Evolutionary conservation across 352 stramenopile species (phyloP).

Genomic region (Globisporangium apiculatum): DNA sequence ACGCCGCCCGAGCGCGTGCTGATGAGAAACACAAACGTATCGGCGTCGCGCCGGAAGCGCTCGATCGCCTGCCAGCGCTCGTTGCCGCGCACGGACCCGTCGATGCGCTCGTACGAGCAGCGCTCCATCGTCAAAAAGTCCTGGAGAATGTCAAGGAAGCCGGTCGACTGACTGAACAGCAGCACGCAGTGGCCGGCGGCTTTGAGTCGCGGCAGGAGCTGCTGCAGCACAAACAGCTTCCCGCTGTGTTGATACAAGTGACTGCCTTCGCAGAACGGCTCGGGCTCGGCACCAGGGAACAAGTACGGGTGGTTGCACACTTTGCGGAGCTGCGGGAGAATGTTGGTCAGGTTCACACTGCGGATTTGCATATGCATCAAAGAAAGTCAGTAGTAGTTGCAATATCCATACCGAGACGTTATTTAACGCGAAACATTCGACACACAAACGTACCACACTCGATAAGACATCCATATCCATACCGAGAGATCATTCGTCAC

Average conservation of each 20-base stretch:
- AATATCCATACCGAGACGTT: too few relatives aligned
- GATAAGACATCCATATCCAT: too few relatives aligned
- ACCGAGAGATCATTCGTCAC: too few relatives aligned
- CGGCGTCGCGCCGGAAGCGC: slow-evolving; percentile 72
- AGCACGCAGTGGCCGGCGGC: slow-evolving; percentile 79
- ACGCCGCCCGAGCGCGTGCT: slow-evolving; percentile 67
- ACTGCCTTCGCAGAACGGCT: slow-evolving; percentile 63
- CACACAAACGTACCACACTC: too few relatives aligned
- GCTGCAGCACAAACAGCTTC: slow-evolving; percentile 82
- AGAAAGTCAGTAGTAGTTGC: neutral
- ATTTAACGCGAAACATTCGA: too few relatives aligned
- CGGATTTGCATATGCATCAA: neutral
- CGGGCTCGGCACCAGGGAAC: slow-evolving; percentile 73
- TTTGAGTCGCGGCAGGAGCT: slow-evolving; percentile 72
- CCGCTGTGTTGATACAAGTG: slow-evolving; percentile 75
- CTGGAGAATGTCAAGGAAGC: slow-evolving; percentile 75
- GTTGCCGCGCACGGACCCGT: slow-evolving; percentile 67
- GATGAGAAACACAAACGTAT: slow-evolving; percentile 87
- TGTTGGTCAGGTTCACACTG: slow-evolving; percentile 91
- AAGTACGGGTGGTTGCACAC: slow-evolving; percentile 90
- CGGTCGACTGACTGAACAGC: slow-evolving; percentile 73
- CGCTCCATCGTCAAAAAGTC: slow-evolving; percentile 71
- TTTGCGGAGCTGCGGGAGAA: slow-evolving; percentile 92
- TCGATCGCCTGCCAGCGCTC: slow-evolving; percentile 80
- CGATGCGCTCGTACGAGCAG: slow-evolving; percentile 73